Percentiles rank a stretch among this genome's conserved stretches.
These are phyloP conservation scores for Phytophthora boehmeriae DNA, from an alignment of 352 stramenopile genomes.

Conservation along the genomic window DNA sequence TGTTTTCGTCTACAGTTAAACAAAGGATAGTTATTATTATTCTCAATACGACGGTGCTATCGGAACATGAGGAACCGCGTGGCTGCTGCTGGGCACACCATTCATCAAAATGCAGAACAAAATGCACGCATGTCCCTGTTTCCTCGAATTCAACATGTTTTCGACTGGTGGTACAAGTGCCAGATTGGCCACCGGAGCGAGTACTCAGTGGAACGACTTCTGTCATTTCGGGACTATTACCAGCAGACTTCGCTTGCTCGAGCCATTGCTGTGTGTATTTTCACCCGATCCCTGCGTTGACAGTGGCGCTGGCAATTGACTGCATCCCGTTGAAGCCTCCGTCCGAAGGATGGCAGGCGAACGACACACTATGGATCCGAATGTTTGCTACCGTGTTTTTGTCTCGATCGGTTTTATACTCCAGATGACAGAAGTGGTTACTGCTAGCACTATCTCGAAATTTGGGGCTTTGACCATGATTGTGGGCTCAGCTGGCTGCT, in stretches of 20 bases:
- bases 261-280: neutral
- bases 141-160: neutral
- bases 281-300: conserved; percentile 13
- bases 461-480: neutral
- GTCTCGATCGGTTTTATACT: conserved; percentile 4
- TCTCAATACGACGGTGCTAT: too few species aligned
- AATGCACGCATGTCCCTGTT: neutral
- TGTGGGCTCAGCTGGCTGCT: neutral
- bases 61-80: too few species aligned
- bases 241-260: neutral
- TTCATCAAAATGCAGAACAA: neutral
- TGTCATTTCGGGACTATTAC: neutral
- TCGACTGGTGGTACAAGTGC: neutral
- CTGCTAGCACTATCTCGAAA: neutral
- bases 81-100: too few species aligned
- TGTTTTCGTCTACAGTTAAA: too few species aligned
- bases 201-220: neutral
- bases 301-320: conserved; percentile 8
- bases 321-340: conserved; percentile 17
- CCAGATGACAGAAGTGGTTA: neutral
- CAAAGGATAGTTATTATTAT: too few species aligned
- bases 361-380: conserved; percentile 17
- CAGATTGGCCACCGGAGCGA: neutral
- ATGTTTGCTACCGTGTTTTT: conserved; percentile 2
- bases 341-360: conserved; percentile 8